A percentile compares a stretch with the other conserved stretches of the same genome.
phyloP scores from a whole-genome alignment of 805 yeast genomes.

The Candida khao-thaluensis region DNA sequence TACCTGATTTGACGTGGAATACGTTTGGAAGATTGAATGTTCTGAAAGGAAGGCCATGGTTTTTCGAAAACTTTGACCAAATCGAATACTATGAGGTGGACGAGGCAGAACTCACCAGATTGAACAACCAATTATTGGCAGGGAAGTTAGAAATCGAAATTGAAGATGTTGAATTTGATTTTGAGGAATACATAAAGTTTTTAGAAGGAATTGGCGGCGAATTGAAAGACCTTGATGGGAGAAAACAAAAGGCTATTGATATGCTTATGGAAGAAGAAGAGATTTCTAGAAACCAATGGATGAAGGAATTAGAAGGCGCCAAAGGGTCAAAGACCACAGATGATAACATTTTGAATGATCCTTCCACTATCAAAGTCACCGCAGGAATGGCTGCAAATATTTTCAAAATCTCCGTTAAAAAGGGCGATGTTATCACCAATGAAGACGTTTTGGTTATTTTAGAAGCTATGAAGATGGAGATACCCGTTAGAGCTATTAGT shows the following conservation, averaged over 20 bases:
- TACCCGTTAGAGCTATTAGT: conserved; percentile 23
- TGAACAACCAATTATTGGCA: conserved; percentile 29
- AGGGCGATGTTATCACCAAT: conserved; percentile 19
- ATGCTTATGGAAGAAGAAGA: conserved; percentile 19
- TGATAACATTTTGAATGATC: conserved; percentile 18
- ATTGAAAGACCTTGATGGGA: conserved; percentile 14
- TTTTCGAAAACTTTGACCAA: conserved; percentile 31
- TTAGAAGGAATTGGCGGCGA: conserved; percentile 26
- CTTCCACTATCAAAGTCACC: conserved; percentile 20
- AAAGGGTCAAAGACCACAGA: conserved; percentile 19
- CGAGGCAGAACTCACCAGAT: conserved; percentile 35
- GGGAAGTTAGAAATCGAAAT: conserved; percentile 26
- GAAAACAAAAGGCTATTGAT: conserved; percentile 15
- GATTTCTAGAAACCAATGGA: conserved; percentile 19
- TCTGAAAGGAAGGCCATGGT: conserved; percentile 26
- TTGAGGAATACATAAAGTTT: conserved; percentile 27
- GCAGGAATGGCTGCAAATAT: conserved; percentile 33
- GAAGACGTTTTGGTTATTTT: conserved; percentile 24
- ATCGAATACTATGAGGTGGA: conserved; percentile 34
- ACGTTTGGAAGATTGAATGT: conserved; percentile 26
- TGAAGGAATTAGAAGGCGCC: conserved; percentile 20
- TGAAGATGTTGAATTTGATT: conserved; percentile 29
- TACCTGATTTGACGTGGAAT: conserved; percentile 47
- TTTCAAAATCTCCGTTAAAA: conserved; percentile 25
- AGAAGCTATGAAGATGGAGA: conserved; percentile 39